Conservation (phyloP, 1,284 basidiomycete genomes). For the Volvariella surrecta region DNA sequence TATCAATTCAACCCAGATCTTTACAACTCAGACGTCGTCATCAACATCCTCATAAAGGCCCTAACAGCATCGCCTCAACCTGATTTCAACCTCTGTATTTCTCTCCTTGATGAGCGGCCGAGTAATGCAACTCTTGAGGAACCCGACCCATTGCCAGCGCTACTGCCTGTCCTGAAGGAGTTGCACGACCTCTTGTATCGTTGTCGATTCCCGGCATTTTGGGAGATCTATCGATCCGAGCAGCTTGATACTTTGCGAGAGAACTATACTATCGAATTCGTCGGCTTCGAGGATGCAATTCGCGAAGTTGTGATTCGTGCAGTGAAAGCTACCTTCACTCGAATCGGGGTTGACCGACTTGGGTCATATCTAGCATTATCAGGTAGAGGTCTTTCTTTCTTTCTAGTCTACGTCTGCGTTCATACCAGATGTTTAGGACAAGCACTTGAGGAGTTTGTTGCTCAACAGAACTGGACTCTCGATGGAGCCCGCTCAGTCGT, state of each 20-base stretch:
- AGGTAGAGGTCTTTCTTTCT: conserved; percentile 31
- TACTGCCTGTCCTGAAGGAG: conserved; percentile 69
- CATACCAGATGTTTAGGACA: conserved; percentile 29
- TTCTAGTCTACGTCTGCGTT: conserved; percentile 14
- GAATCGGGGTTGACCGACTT: conserved; percentile 62
- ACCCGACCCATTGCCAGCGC: conserved; percentile 65
- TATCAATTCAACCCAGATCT: conserved; percentile 96
- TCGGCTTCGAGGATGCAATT: conserved; percentile 76
- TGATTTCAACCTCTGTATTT: conserved; percentile 91
- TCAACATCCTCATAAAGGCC: conserved; percentile 93
- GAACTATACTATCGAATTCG: conserved; percentile 77
- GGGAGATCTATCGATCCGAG: conserved; percentile 65
- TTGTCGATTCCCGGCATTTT: conserved; percentile 89
- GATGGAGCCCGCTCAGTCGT: conserved; percentile 56
- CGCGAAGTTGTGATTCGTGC: conserved; percentile 70
- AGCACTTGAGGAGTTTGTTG: conserved; percentile 59
- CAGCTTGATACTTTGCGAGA: conserved; percentile 66
- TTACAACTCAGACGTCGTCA: conserved; percentile 87
- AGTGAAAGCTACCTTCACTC: conserved; percentile 73
- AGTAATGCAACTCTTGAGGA: conserved; percentile 60
- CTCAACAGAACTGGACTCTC: conserved; percentile 69
- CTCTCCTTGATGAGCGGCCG: conserved; percentile 75
- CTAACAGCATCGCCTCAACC: conserved; percentile 77
- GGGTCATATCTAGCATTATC: conserved; percentile 68
- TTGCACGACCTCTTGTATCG: conserved; percentile 77